Conservation (phyloP, 768 basidiomycete species). For the Butyriboletus loyo region DNA sequence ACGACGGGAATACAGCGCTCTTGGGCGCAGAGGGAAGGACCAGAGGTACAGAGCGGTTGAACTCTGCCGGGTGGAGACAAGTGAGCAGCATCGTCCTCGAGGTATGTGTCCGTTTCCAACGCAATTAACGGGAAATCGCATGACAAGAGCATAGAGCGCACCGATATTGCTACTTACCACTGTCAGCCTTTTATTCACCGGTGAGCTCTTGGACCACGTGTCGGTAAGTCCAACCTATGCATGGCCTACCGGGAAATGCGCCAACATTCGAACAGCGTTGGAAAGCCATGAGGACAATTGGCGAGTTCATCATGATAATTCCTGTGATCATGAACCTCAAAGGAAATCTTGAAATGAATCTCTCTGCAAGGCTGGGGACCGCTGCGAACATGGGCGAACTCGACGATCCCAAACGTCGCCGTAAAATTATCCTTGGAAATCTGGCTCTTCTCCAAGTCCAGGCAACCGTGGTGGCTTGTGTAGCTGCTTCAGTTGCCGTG, state of each 20-base stretch:
- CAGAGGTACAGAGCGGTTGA: slow-evolving; percentile 25
- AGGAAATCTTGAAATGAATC: slow-evolving; percentile 99
- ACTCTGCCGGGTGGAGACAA: slow-evolving; percentile 47
- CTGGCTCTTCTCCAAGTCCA: slow-evolving; percentile 89
- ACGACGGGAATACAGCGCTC: slow-evolving; percentile 45
- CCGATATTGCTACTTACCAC: slow-evolving; percentile 86
- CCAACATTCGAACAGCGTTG: slow-evolving; percentile 55
- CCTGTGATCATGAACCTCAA: slow-evolving; percentile 94
- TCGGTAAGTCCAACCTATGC: slow-evolving; percentile 53
- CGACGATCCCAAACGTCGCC: slow-evolving; percentile 63
- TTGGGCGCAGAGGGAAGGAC: slow-evolving; percentile 35
- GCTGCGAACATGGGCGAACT: slow-evolving; percentile 93
- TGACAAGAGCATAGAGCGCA: slow-evolving; percentile 55
- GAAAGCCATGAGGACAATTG: slow-evolving; percentile 83
- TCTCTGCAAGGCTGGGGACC: slow-evolving; percentile 92
- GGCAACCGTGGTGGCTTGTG: slow-evolving; percentile 82
- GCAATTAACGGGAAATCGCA: not conserved
- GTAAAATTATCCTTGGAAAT: slow-evolving; percentile 74
- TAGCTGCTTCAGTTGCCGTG: slow-evolving; percentile 79
- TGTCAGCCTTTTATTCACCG: slow-evolving; percentile 83
- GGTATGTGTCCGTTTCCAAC: slow-evolving; percentile 39
- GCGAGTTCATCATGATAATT: slow-evolving; percentile 96
- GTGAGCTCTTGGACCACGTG: slow-evolving; percentile 83
- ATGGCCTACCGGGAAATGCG: not conserved
- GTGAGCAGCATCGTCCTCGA: slow-evolving; percentile 65